Percentiles rank a stretch among this genome's conserved stretches.
phyloP scores from a whole-genome alignment of 345 rosid species.

The Euclidium syriacum region DNA sequence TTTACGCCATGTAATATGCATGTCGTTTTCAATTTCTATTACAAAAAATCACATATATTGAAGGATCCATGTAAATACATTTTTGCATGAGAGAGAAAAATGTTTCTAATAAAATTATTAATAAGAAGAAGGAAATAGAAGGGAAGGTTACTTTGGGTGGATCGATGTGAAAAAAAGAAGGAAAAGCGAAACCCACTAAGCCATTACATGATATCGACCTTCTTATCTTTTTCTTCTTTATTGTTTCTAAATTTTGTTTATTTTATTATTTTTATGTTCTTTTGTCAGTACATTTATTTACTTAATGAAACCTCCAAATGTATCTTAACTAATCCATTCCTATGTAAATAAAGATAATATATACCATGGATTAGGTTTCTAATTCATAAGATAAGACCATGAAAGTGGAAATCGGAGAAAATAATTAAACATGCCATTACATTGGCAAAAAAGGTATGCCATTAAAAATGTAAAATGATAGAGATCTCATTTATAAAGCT shows the following conservation, averaged over 20 bases:
- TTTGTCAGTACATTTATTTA: conserved; percentile 36
- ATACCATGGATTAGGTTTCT: neutral
- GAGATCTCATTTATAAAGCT: no score
- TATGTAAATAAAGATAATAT: neutral
- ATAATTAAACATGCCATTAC: no score
- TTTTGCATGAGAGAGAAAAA: neutral
- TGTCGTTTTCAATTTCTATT: conserved; percentile 27
- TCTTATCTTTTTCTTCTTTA: conserved; percentile 24
- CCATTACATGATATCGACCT: conserved; percentile 39
- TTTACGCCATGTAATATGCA: conserved; percentile 13
- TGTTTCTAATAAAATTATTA: neutral
- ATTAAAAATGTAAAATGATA: no score
- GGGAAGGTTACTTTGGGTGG: conserved; percentile 62
- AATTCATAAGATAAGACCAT: neutral
- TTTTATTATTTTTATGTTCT: conserved; percentile 21
- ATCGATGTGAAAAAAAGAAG: conserved; percentile 20
- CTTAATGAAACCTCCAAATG: conserved; percentile 19
- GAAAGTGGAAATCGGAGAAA: neutral
- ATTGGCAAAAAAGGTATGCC: no score
- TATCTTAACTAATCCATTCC: conserved; percentile 12
- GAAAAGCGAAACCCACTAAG: conserved; percentile 57
- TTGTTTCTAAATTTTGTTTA: neutral
- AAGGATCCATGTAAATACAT: conserved; percentile 11
- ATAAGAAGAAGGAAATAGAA: conserved; percentile 11
- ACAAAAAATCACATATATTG: neutral